A percentile compares a stretch with the other conserved stretches of the same genome.
Evolutionary conservation across 169 alveolate genomes (phyloP).

Genomic region (Babesia ovis): DNA sequence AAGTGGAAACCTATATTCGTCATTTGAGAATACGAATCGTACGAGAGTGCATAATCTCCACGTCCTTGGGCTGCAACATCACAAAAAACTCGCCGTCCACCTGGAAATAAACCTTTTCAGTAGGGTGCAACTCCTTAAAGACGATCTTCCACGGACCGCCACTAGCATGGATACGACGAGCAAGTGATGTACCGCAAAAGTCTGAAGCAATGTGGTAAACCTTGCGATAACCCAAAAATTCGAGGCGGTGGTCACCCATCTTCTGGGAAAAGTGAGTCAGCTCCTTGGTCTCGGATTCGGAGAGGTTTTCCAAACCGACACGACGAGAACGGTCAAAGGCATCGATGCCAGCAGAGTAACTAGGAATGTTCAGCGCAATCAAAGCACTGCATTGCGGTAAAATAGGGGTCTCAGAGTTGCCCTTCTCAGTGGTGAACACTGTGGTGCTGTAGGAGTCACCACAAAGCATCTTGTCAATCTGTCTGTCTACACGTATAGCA

Average conservation of each 20-base stretch:
- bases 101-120: conserved; percentile 66
- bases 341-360: conserved; percentile 74
- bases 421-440: conserved; percentile 68
- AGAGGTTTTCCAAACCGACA: conserved; percentile 58
- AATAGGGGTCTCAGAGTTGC: conserved; percentile 54
- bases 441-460: conserved; percentile 57
- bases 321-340: conserved; percentile 53
- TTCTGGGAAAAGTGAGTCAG: conserved; percentile 49
- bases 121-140: conserved; percentile 68
- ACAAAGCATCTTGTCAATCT: conserved; percentile 71
- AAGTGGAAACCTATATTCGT: too few relatives aligned
- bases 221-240: conserved; percentile 37
- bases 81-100: conserved; percentile 69
- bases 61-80: conserved; percentile 58
- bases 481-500: conserved; percentile 59
- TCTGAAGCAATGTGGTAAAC: conserved; percentile 54
- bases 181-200: conserved; percentile 66
- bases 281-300: conserved; percentile 28
- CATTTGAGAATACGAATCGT: conserved; percentile 37
- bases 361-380: conserved; percentile 73
- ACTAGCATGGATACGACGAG: conserved; percentile 78
- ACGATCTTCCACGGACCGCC: conserved; percentile 81
- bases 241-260: conserved; percentile 77
- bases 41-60: conserved; percentile 53
- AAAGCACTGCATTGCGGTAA: conserved; percentile 67